Evolutionary conservation across 2,329 filamentous ascomycete species (phyloP), one percentile per base, ranked within the genome.

Genomic region (Diaporthe capsici): DNA sequence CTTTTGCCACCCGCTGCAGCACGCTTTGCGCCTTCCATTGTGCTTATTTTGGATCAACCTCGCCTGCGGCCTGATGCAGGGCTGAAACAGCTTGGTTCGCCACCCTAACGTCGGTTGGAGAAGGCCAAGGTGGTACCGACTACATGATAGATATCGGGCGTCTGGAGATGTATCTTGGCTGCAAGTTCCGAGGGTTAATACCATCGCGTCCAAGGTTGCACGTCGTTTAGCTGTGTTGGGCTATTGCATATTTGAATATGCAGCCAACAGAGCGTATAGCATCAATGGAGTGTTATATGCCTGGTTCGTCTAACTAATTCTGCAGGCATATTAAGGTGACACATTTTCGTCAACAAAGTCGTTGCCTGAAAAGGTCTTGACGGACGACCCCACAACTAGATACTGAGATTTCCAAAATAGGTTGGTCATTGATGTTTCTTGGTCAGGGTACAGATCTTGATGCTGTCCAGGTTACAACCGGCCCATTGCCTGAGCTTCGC

Each of bases 1-100:
- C 8, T 42, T 28, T 42, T 10, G 31, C n/a, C 47, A 53, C 47
- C 13, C 1, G 7, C 47, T 4, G 12, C 44, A 37, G 44, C 31
- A 39, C 22, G 13, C 20, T 5, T 39, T 4, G 44, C 7, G 31
- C 0, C 22, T 25, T 51, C 47, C 22, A 13, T 37, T n/a, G 58
- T n/a, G 6, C 20, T n/a, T 31, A 10, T 6, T 28, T 25, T 8
- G 22, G 31, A 53, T 39, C 47, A 2, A 42, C 6, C 1, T 42
- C 17, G 22, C 28, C 15, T 53, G 17, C 13, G n/a, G n/a, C 15
- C 49, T 70, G 49, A 55, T 55, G 65, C 65, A 42, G n/a, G 22
- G n/a, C 47, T 70, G 65, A 70, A 70, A 70, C 49, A 15, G 22
- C 49, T 70, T 70, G 65, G 15, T 28, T 70, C 7, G 9, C 15